Evolutionary conservation across 2,329 filamentous ascomycete species (phyloP).

Genomic region (Ophiostoma himal-ulmi): DNA sequence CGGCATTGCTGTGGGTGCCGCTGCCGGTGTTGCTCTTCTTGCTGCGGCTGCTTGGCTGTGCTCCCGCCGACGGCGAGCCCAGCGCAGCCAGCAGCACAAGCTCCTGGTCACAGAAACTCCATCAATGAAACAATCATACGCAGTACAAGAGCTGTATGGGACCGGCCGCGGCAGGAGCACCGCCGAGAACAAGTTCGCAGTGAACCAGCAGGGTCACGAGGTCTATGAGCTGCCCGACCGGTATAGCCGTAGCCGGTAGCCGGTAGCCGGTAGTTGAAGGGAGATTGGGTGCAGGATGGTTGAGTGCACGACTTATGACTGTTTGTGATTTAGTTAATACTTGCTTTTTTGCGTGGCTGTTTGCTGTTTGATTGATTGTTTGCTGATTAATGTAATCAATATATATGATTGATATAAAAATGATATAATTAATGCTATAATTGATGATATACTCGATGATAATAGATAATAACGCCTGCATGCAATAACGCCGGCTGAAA

Average conservation of each 20-base stretch:
- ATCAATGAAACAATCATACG: neutral
- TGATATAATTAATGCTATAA: neutral
- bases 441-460: neutral
- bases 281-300: neutral
- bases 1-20: neutral
- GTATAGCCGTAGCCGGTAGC: neutral
- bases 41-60: neutral
- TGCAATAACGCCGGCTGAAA: constrained; percentile 6
- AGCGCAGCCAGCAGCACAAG: neutral
- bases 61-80: neutral
- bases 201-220: neutral
- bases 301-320: neutral
- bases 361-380: neutral
- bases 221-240: neutral
- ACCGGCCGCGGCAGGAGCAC: neutral
- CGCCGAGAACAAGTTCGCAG: neutral
- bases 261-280: neutral
- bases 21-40: neutral
- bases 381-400: neutral
- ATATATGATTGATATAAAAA: neutral
- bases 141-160: neutral
- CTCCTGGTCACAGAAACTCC: neutral
- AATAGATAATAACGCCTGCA: neutral
- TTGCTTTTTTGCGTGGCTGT: neutral
- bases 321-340: neutral